A percentile compares a stretch with the other conserved stretches of the same genome.
These are phyloP conservation scores for Pseudocercospora fijiensis DNA, from an alignment of 2,329 filamentous ascomycete species.

Conservation along the genomic window DNA sequence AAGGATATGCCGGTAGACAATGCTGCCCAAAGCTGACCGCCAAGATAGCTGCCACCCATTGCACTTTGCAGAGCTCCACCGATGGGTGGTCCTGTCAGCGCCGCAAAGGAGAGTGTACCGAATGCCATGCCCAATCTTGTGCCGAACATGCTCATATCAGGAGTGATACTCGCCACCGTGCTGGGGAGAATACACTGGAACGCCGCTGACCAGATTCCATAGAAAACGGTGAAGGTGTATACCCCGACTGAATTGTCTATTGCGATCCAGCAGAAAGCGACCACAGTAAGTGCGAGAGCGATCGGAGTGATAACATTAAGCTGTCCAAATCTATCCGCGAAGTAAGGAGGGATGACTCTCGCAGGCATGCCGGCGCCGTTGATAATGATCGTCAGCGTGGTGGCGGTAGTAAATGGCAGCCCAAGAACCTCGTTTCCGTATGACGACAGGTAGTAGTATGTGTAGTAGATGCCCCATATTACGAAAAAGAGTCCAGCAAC, in stretches of 20 bases:
- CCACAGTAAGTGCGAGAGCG: constrained; percentile 45
- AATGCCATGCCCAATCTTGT: constrained; percentile 52
- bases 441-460: constrained; percentile 46
- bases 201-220: constrained; percentile 47
- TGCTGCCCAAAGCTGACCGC: constrained; percentile 47
- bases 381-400: constrained; percentile 57
- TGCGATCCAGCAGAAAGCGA: constrained; percentile 59
- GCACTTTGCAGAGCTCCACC: constrained; percentile 48
- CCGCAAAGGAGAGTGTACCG: constrained; percentile 46
- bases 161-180: constrained; percentile 46
- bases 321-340: constrained; percentile 58
- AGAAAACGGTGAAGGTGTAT: constrained; percentile 47
- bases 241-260: constrained; percentile 45
- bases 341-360: constrained; percentile 52
- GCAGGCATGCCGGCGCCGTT: constrained; percentile 59
- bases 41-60: constrained; percentile 43
- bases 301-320: constrained; percentile 57
- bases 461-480: constrained; percentile 43
- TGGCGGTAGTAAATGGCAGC: constrained; percentile 51
- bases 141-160: constrained; percentile 48
- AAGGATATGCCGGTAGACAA: constrained; percentile 23
- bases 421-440: constrained; percentile 38
- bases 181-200: constrained; percentile 50
- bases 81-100: constrained; percentile 49
- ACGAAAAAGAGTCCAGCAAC: constrained; percentile 35